Conservation (phyloP, 2,329 filamentous ascomycete species). For the Lasiodiplodia hormozganensis region DNA sequence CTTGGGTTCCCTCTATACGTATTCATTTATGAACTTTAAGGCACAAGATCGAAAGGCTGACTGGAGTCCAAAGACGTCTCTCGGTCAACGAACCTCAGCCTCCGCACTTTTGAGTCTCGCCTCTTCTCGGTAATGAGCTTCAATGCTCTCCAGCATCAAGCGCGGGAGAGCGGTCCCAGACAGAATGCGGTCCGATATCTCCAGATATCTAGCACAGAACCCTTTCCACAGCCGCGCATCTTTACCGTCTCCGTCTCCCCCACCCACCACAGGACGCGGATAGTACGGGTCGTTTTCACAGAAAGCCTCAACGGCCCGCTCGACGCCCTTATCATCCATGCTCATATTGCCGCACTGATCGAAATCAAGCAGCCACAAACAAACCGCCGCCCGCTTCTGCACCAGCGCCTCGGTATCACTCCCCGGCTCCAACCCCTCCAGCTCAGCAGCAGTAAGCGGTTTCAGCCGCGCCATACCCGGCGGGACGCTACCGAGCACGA, state of each 20-base stretch:
- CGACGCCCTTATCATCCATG: slow-evolving; percentile 47
- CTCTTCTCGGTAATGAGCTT: background rate
- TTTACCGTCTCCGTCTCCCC: background rate
- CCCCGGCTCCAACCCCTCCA: background rate
- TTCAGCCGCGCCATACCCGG: background rate
- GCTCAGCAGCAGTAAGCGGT: background rate
- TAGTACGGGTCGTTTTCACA: slow-evolving; percentile 61
- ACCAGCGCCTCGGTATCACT: slow-evolving; percentile 2
- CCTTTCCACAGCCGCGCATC: background rate
- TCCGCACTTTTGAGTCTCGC: too few relatives aligned
- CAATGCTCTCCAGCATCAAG: slow-evolving; percentile 1
- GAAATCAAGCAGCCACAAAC: slow-evolving; percentile 61
- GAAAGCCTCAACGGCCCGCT: slow-evolving; percentile 53
- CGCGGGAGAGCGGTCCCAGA: background rate
- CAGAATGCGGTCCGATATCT: background rate
- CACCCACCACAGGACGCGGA: slow-evolving; percentile 37
- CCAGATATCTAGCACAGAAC: background rate
- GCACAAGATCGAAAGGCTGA: too few relatives aligned
- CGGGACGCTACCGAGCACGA: slow-evolving; percentile 53
- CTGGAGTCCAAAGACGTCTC: too few relatives aligned
- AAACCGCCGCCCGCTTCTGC: background rate
- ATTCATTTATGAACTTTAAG: too few relatives aligned
- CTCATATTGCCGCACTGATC: slow-evolving; percentile 62
- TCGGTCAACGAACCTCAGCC: too few relatives aligned
- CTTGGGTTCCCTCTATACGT: too few relatives aligned